Evolutionary conservation across 1,284 basidiomycete species (phyloP), one percentile per base, ranked within the genome.

Genomic region (Agroathelia rolfsii): DNA sequence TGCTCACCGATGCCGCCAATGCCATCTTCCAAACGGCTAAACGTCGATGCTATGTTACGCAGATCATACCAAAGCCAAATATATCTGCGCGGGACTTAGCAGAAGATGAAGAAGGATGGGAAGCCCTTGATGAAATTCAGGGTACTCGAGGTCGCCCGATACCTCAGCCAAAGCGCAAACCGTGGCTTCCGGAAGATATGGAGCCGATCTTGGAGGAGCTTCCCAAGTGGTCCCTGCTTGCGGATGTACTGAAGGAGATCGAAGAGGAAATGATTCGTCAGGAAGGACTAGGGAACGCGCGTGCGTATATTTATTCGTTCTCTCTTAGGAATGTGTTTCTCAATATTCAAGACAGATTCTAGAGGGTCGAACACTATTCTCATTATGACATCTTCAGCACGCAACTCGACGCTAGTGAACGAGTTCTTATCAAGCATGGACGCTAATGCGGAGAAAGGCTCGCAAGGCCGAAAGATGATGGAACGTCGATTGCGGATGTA

Each of bases 171-270:
- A 41, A 21, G 24, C 26, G 26, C 25, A 44, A 40, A 45, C 55
- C 45, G 21, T 87, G 88, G 77, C 47, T 92, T 7, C 85, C 89
- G 0, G 66, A 75, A 6, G 82, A 76, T 0, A 80, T 95, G 49
- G 77, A 88, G 24, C 85, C 88, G 0, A 74, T 92, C 0, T 64
- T 98, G 12, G 94, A 98, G 53, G 93, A 96, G 51, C 70, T 87
- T 24, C 94, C 94, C 0, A 99, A 99, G 51, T 98, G 95, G 94
- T 71, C 69, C 32, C 56, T 96, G 3, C 61, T 99, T 3, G 73
- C 78, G 0, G 86, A 92, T 9, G 72, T 95, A 0, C 53, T 99
- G 30, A 72, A 89, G 41, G 95, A 99, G 59, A 84, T 93, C 4
- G 95, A 98, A 55, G 79, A 81, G 40, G 86, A 92, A 44, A 85